Conservation (phyloP, 495 filamentous ascomycete genomes). For the Aspergillus panamensis region DNA sequence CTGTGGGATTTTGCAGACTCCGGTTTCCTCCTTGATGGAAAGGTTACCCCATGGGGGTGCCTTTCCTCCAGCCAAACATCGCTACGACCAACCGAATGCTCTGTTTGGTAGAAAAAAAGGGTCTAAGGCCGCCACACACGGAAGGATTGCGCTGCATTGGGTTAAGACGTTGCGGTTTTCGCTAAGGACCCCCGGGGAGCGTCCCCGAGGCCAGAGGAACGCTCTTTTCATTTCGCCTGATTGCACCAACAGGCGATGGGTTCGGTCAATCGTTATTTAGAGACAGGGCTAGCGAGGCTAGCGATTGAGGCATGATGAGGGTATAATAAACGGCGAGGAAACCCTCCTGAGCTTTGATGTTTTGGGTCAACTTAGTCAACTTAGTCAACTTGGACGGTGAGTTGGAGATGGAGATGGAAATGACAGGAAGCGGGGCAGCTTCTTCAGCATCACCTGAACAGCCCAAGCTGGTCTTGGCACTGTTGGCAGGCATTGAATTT, state of each 20-base stretch:
- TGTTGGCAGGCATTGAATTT: background rate
- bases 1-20: background rate
- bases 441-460: background rate
- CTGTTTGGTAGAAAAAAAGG: constrained; percentile 1
- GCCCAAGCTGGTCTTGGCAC: background rate
- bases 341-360: background rate
- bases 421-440: background rate
- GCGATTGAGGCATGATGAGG: background rate
- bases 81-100: background rate
- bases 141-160: background rate
- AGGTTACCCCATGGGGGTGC: constrained; percentile 13
- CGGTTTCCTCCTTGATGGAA: constrained; percentile 12
- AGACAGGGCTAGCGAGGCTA: background rate
- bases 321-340: background rate
- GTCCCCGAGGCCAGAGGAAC: background rate
- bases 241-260: background rate
- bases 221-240: background rate
- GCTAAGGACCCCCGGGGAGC: constrained; percentile 6
- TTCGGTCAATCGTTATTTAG: background rate
- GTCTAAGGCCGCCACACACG: constrained; percentile 10
- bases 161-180: constrained; percentile 9
- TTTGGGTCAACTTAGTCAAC: too few relatives aligned
- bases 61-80: background rate
- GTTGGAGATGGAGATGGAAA: too few relatives aligned
- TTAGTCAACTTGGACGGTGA: background rate